Evolutionary conservation across 306 rosid genomes (phyloP), one percentile per base, ranked within the genome.

Genomic region (Vigna nakashimae): DNA sequence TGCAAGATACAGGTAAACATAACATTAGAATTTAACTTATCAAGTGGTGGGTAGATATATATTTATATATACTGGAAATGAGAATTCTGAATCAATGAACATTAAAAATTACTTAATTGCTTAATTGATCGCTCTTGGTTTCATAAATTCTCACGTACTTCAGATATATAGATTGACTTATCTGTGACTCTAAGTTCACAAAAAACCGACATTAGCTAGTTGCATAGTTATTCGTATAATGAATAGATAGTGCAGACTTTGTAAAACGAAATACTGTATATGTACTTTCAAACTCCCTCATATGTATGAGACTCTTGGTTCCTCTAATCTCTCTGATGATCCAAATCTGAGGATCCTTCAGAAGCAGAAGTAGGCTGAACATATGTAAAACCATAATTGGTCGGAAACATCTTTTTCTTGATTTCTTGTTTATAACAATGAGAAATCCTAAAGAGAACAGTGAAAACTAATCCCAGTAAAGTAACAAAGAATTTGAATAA

Each of bases 231-330:
- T 30, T 42, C 46, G 0, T 26, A 71, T 11, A 18, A 15, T 51
- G 63, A 71, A 6, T 32, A 71, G 51, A 11, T 26, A 32, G 26
- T 32, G 49, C 10, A 70, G 28, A 50, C 14, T 11, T 20, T 20
- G 22, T n/a, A 50, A 4, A 50, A 70, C 2, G 22, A 46, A 28
- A 26, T 28, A 28, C 58, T 22, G 64, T 0, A 57, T 22, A 56
- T 24, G 53, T 71, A 71, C 76, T 53, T 71, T 34, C 55, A 14
- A 34, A 71, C 76, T 53, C 76, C 76, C 11, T 11, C 18, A 13
- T 71, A 71, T 36, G 3, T 18, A 36, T 3, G 65, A 12, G 65
- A 38, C 36, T 53, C 65, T 17, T 34, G 32, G 38, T 53, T 32
- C 52, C 32, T 30, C 63, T 71, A 50, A 30, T 30, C 5, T 4